These are phyloP conservation scores for Brassica nigra DNA, from an alignment of 345 rosid species.

Conservation along the genomic window DNA sequence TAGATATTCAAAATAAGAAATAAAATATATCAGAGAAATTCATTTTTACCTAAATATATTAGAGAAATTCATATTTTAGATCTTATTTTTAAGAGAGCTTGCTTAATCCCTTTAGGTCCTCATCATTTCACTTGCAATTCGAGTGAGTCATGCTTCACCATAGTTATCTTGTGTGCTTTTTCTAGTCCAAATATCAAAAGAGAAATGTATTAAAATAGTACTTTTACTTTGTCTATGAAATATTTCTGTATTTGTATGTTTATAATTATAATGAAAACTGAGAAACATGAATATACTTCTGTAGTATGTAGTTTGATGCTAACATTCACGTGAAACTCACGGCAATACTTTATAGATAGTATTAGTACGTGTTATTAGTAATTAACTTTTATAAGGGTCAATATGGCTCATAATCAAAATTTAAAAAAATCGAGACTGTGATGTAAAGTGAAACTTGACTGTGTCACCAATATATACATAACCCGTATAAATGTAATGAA, in stretches of 20 bases:
- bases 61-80: not conserved
- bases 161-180: not conserved
- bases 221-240: not conserved
- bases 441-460: conserved; percentile 4
- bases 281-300: not conserved
- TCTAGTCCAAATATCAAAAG: not conserved
- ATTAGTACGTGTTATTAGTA: not conserved
- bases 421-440: not conserved
- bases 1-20: not conserved
- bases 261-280: not conserved
- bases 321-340: not conserved
- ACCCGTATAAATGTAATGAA: not conserved
- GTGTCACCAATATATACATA: not conserved
- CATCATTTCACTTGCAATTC: conserved; percentile 13
- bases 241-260: not conserved
- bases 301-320: not conserved
- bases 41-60: not conserved
- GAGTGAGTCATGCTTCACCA: not conserved
- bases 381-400: conserved; percentile 14
- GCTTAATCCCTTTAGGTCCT: conserved; percentile 1
- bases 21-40: not conserved
- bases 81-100: not conserved
- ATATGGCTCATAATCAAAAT: conserved; percentile 7
- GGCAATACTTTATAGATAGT: not conserved
- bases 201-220: not conserved